Conservation (phyloP, 495 filamentous ascomycete genomes). For the Daldinia decipiens region DNA sequence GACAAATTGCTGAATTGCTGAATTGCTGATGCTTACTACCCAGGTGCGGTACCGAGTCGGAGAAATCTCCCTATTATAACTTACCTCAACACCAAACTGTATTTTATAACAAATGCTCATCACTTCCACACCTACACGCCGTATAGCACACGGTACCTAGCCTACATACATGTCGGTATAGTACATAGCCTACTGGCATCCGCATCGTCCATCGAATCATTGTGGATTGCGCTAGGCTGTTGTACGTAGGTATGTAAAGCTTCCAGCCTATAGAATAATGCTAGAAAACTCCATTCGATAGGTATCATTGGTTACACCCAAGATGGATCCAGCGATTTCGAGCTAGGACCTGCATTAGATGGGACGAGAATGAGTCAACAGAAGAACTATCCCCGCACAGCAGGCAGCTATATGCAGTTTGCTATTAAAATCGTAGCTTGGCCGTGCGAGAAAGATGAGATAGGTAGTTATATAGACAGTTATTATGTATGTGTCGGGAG, state of each 20-base stretch:
- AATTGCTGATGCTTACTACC: slow-evolving; percentile 34
- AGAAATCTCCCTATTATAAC: slow-evolving; percentile 12
- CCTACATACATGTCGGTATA: not conserved
- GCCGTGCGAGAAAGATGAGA: not conserved
- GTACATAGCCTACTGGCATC: not conserved
- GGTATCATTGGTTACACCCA: slow-evolving; percentile 2
- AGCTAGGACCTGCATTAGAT: slow-evolving; percentile 42
- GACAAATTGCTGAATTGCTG: slow-evolving; percentile 19
- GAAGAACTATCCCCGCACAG: slow-evolving; percentile 32
- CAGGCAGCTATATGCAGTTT: slow-evolving; percentile 7
- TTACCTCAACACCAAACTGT: too few species aligned
- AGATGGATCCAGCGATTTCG: slow-evolving; percentile 13
- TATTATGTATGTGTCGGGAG: not conserved
- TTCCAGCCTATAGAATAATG: slow-evolving; percentile 10
- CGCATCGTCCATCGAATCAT: slow-evolving; percentile 8
- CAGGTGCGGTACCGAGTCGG: slow-evolving; percentile 22
- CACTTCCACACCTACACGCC: not conserved
- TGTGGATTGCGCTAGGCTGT: slow-evolving; percentile 23
- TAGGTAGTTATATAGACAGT: not conserved
- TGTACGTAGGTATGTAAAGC: not conserved
- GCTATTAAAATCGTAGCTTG: not conserved
- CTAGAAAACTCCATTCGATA: not conserved
- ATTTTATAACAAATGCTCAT: not conserved
- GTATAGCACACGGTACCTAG: not conserved
- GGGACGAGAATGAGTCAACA: slow-evolving; percentile 42